Conservation (phyloP, 2,329 filamentous ascomycete species). For the Chaetomium globosum region DNA sequence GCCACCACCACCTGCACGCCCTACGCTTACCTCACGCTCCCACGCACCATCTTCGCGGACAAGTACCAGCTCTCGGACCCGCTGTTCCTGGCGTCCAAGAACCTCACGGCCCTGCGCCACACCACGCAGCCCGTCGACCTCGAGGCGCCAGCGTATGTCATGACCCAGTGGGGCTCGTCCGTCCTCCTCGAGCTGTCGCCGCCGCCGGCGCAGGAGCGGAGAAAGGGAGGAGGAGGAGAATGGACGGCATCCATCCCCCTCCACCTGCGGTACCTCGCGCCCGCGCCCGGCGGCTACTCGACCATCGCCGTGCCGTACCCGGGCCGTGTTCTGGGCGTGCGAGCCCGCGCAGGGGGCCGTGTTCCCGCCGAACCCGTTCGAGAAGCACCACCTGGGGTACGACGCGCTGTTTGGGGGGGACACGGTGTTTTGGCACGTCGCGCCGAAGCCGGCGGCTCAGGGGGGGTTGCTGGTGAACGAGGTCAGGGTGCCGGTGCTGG, state of each 20-base stretch:
- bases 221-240: slow-evolving; percentile 37
- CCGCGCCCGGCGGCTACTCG: slow-evolving; percentile 57
- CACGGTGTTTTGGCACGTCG: slow-evolving; percentile 82
- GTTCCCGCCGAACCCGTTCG: slow-evolving; percentile 80
- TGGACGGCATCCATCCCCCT: slow-evolving; percentile 76
- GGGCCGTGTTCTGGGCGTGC: slow-evolving; percentile 86
- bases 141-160: slow-evolving; percentile 83
- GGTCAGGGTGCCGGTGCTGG: slow-evolving; percentile 67
- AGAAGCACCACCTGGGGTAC: slow-evolving; percentile 80
- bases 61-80: slow-evolving; percentile 78
- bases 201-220: slow-evolving; percentile 43
- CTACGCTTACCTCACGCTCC: slow-evolving; percentile 81
- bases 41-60: slow-evolving; percentile 80
- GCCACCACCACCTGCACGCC: slow-evolving; percentile 65
- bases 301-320: slow-evolving; percentile 73
- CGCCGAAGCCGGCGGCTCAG: slow-evolving; percentile 49
- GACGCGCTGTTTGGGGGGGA: slow-evolving; percentile 75
- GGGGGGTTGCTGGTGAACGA: slow-evolving; percentile 53
- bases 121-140: slow-evolving; percentile 80
- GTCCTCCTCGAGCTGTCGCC: slow-evolving; percentile 73
- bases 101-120: slow-evolving; percentile 68
- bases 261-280: slow-evolving; percentile 80
- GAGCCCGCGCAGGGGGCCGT: slow-evolving; percentile 60
- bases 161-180: slow-evolving; percentile 75
- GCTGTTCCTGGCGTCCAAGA: slow-evolving; percentile 79